phyloP scores from a whole-genome alignment of 768 basidiomycete species.

The Kwoniella pini region DNA sequence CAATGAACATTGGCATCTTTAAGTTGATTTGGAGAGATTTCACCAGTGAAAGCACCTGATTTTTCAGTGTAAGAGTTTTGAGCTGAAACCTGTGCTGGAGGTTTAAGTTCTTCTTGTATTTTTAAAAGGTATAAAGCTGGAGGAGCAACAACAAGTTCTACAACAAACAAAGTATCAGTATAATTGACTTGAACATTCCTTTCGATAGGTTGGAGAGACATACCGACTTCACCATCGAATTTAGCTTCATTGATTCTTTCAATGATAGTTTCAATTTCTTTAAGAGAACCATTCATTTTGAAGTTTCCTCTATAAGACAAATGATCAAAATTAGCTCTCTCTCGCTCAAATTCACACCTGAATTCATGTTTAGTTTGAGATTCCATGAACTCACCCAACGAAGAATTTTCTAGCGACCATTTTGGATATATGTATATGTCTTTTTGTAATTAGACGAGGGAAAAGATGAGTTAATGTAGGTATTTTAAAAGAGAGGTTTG shows the following conservation, averaged over 20 bases:
- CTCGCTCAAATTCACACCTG: neutral
- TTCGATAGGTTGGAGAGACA: constrained; percentile 43
- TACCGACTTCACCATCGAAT: constrained; percentile 75
- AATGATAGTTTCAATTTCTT: constrained; percentile 68
- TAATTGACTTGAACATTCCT: neutral
- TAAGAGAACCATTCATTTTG: constrained; percentile 84
- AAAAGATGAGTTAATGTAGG: neutral
- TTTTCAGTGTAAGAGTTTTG: constrained; percentile 87
- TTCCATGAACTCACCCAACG: constrained; percentile 16
- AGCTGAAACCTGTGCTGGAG: constrained; percentile 76
- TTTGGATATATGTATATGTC: constrained; percentile 11
- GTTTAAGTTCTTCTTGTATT: constrained; percentile 64
- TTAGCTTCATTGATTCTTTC: constrained; percentile 73
- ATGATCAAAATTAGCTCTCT: neutral
- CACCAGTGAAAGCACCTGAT: constrained; percentile 92
- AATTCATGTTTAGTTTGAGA: too few species aligned
- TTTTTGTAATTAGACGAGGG: neutral
- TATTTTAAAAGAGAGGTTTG: neutral
- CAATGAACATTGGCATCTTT: constrained; percentile 82
- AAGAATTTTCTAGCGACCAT: constrained; percentile 28
- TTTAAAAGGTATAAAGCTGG: constrained; percentile 84
- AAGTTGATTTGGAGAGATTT: constrained; percentile 87
- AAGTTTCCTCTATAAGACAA: constrained; percentile 77
- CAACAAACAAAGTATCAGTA: neutral
- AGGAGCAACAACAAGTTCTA: constrained; percentile 92